A percentile compares a stretch with the other conserved stretches of the same genome.
These are phyloP conservation scores for Periconia digitata DNA, from an alignment of 2,329 filamentous ascomycete species.

Conservation along the genomic window DNA sequence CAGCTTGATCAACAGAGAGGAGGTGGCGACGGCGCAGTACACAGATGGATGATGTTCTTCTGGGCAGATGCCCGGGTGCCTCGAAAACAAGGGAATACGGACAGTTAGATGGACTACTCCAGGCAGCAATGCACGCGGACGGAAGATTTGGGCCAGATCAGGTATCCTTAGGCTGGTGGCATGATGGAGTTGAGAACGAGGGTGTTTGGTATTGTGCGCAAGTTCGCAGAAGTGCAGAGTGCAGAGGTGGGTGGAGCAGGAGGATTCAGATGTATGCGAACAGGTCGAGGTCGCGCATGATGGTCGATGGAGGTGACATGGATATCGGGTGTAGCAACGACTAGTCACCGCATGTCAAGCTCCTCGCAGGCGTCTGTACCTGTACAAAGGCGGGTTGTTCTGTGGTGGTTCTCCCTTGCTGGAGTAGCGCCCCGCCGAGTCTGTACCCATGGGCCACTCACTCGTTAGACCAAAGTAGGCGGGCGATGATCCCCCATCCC, in stretches of 20 bases:
- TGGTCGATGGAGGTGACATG: constrained; percentile 8
- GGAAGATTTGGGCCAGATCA: neutral
- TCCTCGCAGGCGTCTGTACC: neutral
- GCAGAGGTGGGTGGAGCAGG: neutral
- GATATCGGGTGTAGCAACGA: neutral
- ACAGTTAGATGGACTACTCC: constrained; percentile 3
- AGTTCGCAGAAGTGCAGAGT: neutral
- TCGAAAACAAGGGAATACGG: neutral
- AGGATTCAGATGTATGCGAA: neutral
- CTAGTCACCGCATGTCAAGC: neutral
- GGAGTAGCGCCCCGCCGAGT: constrained; percentile 18
- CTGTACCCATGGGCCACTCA: constrained; percentile 6
- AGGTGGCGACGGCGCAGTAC: neutral
- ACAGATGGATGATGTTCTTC: neutral
- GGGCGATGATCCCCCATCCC: neutral
- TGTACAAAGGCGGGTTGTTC: neutral
- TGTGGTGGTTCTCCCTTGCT: constrained; percentile 22
- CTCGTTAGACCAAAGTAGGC: neutral
- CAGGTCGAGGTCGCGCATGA: constrained; percentile 17
- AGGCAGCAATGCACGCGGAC: constrained; percentile 27
- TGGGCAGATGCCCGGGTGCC: neutral
- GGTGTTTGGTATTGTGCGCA: neutral
- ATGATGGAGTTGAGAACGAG: neutral
- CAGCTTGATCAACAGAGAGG: neutral
- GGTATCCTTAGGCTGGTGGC: neutral